These are phyloP conservation scores for Aeschynomene evenia DNA, from an alignment of 306 rosid species.

Conservation along the genomic window DNA sequence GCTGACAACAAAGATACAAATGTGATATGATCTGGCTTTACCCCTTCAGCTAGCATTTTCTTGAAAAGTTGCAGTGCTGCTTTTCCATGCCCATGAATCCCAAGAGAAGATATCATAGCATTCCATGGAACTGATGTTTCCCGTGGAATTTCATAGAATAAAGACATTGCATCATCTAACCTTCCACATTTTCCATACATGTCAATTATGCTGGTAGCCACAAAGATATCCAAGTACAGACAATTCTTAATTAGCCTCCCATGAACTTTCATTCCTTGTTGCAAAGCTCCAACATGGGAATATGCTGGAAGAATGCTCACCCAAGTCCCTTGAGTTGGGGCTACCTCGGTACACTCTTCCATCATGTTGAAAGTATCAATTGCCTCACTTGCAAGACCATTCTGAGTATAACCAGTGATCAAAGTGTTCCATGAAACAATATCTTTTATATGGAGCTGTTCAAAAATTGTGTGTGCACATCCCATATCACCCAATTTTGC, in stretches of 20 bases:
- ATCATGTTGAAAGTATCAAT: conserved; percentile 40
- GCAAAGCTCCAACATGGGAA: conserved; percentile 52
- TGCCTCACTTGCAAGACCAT: conserved; percentile 54
- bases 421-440: conserved; percentile 50
- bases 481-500: conserved; percentile 43
- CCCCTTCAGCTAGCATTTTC: conserved; percentile 43
- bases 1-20: conserved; percentile 47
- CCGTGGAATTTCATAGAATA: conserved; percentile 42
- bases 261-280: conserved; percentile 50
- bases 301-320: conserved; percentile 57
- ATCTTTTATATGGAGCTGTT: conserved; percentile 41
- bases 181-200: conserved; percentile 47
- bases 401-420: conserved; percentile 47
- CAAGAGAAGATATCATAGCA: conserved; percentile 47
- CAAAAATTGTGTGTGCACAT: conserved; percentile 35
- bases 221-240: conserved; percentile 44
- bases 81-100: conserved; percentile 48
- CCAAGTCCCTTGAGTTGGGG: conserved; percentile 53
- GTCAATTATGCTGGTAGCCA: conserved; percentile 50
- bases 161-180: conserved; percentile 40
- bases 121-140: conserved; percentile 49
- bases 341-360: conserved; percentile 30
- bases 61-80: conserved; percentile 41
- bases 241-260: conserved; percentile 40
- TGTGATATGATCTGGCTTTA: conserved; percentile 43